Evolutionary conservation across 1,284 basidiomycete species (phyloP).

Genomic region (Rhodotorula sp.): DNA sequence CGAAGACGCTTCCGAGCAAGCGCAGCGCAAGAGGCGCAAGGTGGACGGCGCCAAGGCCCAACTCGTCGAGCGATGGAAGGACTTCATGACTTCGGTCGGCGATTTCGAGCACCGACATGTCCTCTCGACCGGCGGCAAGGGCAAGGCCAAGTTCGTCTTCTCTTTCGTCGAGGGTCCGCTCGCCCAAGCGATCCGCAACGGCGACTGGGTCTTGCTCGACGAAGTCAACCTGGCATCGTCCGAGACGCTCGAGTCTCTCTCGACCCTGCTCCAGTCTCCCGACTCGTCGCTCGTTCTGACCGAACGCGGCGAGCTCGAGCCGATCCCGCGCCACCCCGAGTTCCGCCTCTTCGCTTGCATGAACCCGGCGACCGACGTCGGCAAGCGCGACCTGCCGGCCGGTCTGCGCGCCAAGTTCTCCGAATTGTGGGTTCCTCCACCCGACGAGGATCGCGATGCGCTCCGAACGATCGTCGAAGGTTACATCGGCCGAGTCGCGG

Average conservation of each 20-base stretch:
- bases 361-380: conserved; percentile 99
- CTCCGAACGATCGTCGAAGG: conserved; percentile 82
- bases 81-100: conserved; percentile 67
- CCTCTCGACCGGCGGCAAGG: conserved; percentile 51
- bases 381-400: conserved; percentile 92
- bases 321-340: conserved; percentile 84
- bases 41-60: conserved; percentile 50
- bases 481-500: conserved; percentile 80
- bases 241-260: conserved; percentile 91
- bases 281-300: conserved; percentile 87
- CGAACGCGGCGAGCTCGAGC: conserved; percentile 88
- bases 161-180: conserved; percentile 94
- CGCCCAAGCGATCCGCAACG: conserved; percentile 82
- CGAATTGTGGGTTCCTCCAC: conserved; percentile 90
- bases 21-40: conserved; percentile 47
- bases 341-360: conserved; percentile 98
- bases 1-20: conserved; percentile 15
- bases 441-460: conserved; percentile 88
- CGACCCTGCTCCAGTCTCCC: conserved; percentile 78
- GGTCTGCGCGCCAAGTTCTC: conserved; percentile 90
- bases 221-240: conserved; percentile 94
- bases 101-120: conserved; percentile 85
- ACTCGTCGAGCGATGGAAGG: conserved; percentile 59
- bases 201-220: conserved; percentile 94
- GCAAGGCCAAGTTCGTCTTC: conserved; percentile 84